phyloP scores from a whole-genome alignment of 2,329 filamentous ascomycete genomes.

The Aspergillus candidus region DNA sequence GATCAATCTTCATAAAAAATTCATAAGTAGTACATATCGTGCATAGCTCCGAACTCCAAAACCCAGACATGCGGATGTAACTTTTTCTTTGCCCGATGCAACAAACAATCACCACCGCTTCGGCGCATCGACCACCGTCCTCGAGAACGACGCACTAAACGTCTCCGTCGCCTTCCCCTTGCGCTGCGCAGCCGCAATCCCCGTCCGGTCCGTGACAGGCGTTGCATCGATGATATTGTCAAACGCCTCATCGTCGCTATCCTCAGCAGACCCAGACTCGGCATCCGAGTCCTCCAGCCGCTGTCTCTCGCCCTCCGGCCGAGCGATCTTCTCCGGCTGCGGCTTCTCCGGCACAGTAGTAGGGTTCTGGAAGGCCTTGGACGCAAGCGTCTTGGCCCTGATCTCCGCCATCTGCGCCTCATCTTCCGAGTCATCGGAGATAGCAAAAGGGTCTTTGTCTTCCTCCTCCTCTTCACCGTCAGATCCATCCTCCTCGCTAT shows the following conservation, averaged over 20 bases:
- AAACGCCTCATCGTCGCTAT: constrained; percentile 65
- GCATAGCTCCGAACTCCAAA: no score
- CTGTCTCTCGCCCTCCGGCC: constrained; percentile 43
- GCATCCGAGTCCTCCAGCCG: constrained; percentile 56
- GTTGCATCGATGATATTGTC: constrained; percentile 91
- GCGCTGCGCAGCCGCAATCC: constrained; percentile 57
- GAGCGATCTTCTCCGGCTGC: constrained; percentile 55
- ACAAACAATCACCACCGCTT: constrained; percentile 34
- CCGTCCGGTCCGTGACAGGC: constrained; percentile 78
- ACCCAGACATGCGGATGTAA: no score
- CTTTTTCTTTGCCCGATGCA: no score
- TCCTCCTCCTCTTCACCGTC: constrained; percentile 42
- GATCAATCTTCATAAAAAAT: no score
- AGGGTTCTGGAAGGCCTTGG: constrained; percentile 73
- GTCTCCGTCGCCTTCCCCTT: constrained; percentile 47
- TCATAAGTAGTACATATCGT: no score
- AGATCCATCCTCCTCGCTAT: constrained; percentile 42
- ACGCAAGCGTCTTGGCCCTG: constrained; percentile 79
- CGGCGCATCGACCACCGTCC: constrained; percentile 45
- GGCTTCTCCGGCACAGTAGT: constrained; percentile 45
- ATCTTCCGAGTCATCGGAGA: constrained; percentile 74
- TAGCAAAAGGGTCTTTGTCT: constrained; percentile 62
- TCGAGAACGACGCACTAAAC: constrained; percentile 45
- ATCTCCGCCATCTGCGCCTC: constrained; percentile 93
- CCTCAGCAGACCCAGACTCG: constrained; percentile 62